Evolutionary conservation across 495 filamentous ascomycete genomes (phyloP), one percentile per base, ranked within the genome.

Genomic region (Amphirosellinia nigrospora): DNA sequence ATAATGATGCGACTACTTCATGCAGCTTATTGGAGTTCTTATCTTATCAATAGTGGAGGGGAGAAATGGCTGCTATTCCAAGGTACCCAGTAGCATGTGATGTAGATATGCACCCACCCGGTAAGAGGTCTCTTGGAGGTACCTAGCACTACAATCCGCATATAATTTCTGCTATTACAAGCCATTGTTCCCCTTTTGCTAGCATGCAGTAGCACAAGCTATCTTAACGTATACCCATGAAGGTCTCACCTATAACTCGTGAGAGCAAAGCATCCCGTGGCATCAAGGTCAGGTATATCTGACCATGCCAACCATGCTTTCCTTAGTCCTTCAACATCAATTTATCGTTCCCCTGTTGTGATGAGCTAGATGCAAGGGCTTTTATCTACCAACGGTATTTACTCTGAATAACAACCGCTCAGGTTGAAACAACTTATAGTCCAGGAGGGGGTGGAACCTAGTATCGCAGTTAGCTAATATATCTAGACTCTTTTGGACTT

Each of bases 391-490:
- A 50, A 48, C 21, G 15, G 23, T 19, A 15, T 39, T 38, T 28
- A 7, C 39, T 15, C 48, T 38, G 39, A 56, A 10, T 19, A 23
- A 39, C 48, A 58, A 64, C 9, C 0, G 19, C 48, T 16, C n/a
- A 64, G 10, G 16, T 21, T 16, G 26, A 46, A 38, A 2, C 10
- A 26, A 32, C 23, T 53, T 48, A 88, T 61, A 88, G 81, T 3
- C 86, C 86, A n/a, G 86, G 86, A 15, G 86, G 86, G 41, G 86
- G 86, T 13, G 85, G 85, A 10, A 88, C 84, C 85, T 87, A 68
- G 59, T 11, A 36, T 34, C 23, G 38, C 9, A 41, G 61, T 76
- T 66, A 75, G 76, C 71, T 30, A 78, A 70, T 11, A 50, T 30
- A 7, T 23, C 28, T 41, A 26, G 30, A 16, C 38, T 34, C 8